Evolutionary conservation across 768 basidiomycete genomes (phyloP).

Genomic region (Hirschioporus abietinus): DNA sequence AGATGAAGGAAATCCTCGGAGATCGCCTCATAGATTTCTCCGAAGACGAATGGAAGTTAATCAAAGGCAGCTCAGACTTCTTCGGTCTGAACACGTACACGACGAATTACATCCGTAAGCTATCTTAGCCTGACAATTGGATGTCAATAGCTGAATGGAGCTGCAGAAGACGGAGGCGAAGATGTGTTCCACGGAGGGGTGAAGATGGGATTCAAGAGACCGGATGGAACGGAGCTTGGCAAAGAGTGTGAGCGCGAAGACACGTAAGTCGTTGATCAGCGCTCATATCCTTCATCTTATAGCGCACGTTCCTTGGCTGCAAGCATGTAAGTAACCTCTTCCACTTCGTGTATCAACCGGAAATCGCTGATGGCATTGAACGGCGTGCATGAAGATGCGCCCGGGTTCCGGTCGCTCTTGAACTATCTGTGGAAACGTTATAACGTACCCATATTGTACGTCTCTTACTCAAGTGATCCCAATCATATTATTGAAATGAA

Average conservation of each 20-base stretch:
- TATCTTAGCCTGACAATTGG: neutral
- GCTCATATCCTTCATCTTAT: neutral
- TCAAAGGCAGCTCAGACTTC: conserved; percentile 63
- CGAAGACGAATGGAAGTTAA: conserved; percentile 46
- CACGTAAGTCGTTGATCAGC: neutral
- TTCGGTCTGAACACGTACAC: conserved; percentile 73
- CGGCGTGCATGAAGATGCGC: conserved; percentile 20
- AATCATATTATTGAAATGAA: neutral
- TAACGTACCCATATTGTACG: conserved; percentile 3
- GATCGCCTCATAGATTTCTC: conserved; percentile 56
- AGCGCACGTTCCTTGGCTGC: conserved; percentile 33
- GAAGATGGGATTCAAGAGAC: conserved; percentile 54
- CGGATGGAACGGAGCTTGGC: conserved; percentile 59
- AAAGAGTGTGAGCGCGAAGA: conserved; percentile 41
- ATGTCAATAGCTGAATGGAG: neutral
- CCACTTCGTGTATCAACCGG: neutral
- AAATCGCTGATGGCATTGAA: neutral
- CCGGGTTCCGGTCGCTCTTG: conserved; percentile 32
- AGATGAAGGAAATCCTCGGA: conserved; percentile 50
- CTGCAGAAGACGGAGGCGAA: conserved; percentile 48
- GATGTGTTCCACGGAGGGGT: conserved; percentile 60
- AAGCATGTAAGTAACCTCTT: conserved; percentile 24
- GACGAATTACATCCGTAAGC: conserved; percentile 54
- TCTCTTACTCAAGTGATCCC: neutral
- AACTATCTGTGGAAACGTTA: conserved; percentile 36